Conservation (phyloP, 495 filamentous ascomycete genomes). For the Copromyces sp. region DNA sequence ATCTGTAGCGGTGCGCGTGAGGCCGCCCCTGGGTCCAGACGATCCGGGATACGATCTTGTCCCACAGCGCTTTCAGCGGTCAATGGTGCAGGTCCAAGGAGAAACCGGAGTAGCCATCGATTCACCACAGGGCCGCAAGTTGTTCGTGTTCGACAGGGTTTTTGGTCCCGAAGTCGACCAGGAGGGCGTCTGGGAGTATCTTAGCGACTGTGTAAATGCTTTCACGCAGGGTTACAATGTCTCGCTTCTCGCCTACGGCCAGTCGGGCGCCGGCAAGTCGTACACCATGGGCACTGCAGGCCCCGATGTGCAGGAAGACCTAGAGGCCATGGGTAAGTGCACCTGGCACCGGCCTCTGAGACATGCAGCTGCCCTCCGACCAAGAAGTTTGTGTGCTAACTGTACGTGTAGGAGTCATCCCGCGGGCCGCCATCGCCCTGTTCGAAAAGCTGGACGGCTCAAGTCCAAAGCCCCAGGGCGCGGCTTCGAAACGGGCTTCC, state of each 20-base stretch:
- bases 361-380: neutral
- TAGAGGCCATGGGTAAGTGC: conserved; percentile 68
- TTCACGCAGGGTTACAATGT: conserved; percentile 99
- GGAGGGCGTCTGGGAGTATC: conserved; percentile 90
- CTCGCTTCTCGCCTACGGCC: conserved; percentile 92
- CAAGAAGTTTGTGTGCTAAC: conserved; percentile 4
- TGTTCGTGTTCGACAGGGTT: conserved; percentile 93
- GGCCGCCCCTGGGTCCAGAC: conserved; percentile 69
- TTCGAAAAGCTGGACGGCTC: conserved; percentile 77
- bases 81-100: conserved; percentile 82
- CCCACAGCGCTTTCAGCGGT: conserved; percentile 86
- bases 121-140: conserved; percentile 79
- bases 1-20: conserved; percentile 75
- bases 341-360: conserved; percentile 3
- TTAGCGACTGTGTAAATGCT: conserved; percentile 79
- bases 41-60: conserved; percentile 94
- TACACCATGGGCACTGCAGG: conserved; percentile 98
- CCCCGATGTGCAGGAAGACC: conserved; percentile 66
- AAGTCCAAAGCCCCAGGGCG: neutral
- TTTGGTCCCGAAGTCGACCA: conserved; percentile 78
- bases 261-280: conserved; percentile 99
- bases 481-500: conserved; percentile 39
- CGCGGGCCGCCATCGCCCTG: conserved; percentile 74
- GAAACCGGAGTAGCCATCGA: conserved; percentile 81
- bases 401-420: conserved; percentile 67